Base-by-base conservation (phyloP, 2,329 filamentous ascomycete genomes). In the Ceratocystiopsis brevicomis region DNA sequence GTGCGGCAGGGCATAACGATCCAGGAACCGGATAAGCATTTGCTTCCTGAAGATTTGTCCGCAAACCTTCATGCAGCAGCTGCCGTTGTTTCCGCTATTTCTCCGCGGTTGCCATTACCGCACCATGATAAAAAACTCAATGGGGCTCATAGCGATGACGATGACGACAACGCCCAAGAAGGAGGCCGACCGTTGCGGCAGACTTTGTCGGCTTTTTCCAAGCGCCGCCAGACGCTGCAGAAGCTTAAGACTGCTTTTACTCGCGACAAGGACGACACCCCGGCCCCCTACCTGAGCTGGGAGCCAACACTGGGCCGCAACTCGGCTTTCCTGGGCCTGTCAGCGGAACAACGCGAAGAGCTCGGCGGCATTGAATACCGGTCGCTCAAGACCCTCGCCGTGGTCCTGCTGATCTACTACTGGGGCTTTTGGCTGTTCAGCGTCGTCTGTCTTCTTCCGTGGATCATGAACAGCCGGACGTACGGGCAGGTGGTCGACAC, bases 291-390 rank as follows among this genome's bases (percentile, higher is more conserved):
- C 58, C 71, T 98, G 42, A 95, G 85, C 58, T 96, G 85, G 73
- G 79, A 87, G 47, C 85, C 90, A 2, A 98, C 90, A 0, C 73
- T 95, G 43, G 88, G 81, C 19, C 77, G 90, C 49, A 98, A 98
- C 58, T 96, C 88, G 12, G 80, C 83, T 35, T 98, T 96, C 54
- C 71, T 90, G 13, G 84, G 87, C 51, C 61, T 98, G 50, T 83
- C 81, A 0, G 81, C 93, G 51, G 85, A 90, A 49, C 86, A 98
- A 60, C 75, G 90, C 50, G 87, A 98, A 56, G 90, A 98, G 59
- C 64, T 98, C 3, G 90, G 90, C 12, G 90, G 90, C 17, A 94
- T 98, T 49, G 90, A 98, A 58, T 98, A 98, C 55, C 79, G 90
- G 6, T 83, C 88, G 0, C 59, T 98, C 47, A 92, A 94, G 58